Evolutionary conservation across 352 stramenopile genomes (phyloP), one percentile per base, ranked within the genome.

Genomic region (Phytophthora megakarya): DNA sequence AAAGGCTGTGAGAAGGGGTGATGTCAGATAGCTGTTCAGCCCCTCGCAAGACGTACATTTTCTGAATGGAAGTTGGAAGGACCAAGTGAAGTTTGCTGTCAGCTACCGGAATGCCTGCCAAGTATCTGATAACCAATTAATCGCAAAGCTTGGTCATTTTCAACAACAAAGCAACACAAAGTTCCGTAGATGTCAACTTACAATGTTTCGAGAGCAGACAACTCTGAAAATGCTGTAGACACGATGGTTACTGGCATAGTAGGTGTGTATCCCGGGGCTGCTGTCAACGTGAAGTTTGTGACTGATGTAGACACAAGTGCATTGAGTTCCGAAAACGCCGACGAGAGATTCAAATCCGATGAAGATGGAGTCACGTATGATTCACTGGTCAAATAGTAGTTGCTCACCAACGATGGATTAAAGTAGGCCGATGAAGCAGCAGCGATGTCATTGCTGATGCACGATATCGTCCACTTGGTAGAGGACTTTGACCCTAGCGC

Each of bases 71-170:
- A 3, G 47, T 4, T 28, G 80, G 78, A 10, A 89, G 65, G 26
- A 81, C 48, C 12, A 89, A 55, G 16, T 81, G 72, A 15, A 89
- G 58, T 15, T 58, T 28, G 3, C 25, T 51, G 10, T 70, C 50
- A 21, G 60, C 67, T 5, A 89, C 19, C 7, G 76, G 69, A 26
- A 89, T 65, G 5, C 79, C 69, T 18, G 73, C 61, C 16, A 89
- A 70, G 11, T 78, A 59, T 21, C 80, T 89, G 35, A 2, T 30
- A 57, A 12, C 33, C 37, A 39, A 38, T 60, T 1, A 28, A 49
- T 21, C 25, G 6, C 12, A 61, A 58, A 39, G 37, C 48, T 10
- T 33, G 5, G 33, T 65, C 33, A 73, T 22, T 26, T 39, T 48
- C n/a, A 45, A 40, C 8, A 1, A 35, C 30, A 35, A 35, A 35